Percentiles rank a stretch among this genome's conserved stretches.
Evolutionary conservation across 1,284 basidiomycete genomes (phyloP).

Genomic region (Sphagnurus paluster): DNA sequence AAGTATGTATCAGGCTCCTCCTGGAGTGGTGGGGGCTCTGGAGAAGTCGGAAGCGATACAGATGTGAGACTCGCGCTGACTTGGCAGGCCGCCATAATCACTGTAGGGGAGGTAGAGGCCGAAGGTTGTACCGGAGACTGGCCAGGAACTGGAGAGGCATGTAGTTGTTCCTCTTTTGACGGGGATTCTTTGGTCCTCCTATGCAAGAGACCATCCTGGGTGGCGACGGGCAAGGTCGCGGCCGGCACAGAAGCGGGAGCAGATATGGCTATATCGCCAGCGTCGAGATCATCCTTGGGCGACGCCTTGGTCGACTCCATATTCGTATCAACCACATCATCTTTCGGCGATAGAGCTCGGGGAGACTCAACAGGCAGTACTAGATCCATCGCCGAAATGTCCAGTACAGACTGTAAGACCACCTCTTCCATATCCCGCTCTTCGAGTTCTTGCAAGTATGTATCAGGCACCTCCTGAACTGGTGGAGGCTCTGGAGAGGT

Average conservation of each 20-base stretch:
- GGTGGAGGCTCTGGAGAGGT: background rate
- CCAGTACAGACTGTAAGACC: background rate
- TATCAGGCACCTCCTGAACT: background rate
- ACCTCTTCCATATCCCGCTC: background rate
- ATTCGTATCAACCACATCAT: too few relatives aligned
- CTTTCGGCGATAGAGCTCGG: background rate
- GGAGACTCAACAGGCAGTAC: background rate
- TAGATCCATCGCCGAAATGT: background rate
- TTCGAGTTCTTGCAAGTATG: background rate
- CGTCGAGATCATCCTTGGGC: background rate
- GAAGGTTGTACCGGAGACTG: too few relatives aligned
- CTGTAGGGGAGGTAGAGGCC: too few relatives aligned
- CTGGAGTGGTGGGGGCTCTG: background rate
- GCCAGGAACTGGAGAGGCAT: too few relatives aligned
- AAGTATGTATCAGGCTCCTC: background rate
- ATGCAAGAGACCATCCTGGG: too few relatives aligned
- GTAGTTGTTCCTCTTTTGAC: too few relatives aligned
- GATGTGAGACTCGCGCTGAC: background rate
- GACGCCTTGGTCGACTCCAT: too few relatives aligned
- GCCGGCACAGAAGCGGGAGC: too few relatives aligned
- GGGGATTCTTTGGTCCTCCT: too few relatives aligned
- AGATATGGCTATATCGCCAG: background rate
- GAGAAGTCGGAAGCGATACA: background rate
- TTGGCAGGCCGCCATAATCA: too few relatives aligned
- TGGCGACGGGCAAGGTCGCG: too few relatives aligned